phyloP scores from a whole-genome alignment of 345 rosid genomes.

The Populus euphratica region DNA sequence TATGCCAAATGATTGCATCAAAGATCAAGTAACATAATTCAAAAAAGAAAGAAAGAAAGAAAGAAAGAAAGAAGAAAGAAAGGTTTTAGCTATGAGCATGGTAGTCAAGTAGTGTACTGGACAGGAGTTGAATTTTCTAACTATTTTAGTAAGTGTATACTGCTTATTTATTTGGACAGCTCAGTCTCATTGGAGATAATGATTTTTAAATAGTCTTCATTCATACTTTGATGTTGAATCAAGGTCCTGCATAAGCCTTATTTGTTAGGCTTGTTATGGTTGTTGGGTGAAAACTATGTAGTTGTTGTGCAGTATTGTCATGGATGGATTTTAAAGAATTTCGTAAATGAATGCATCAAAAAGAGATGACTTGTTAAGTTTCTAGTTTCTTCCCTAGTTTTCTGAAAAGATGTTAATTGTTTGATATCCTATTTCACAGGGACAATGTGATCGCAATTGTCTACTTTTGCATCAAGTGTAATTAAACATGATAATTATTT shows the following conservation, averaged over 20 bases:
- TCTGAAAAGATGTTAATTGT: not conserved
- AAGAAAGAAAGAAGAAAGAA: no score
- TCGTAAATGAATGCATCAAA: not conserved
- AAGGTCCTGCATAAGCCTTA: not conserved
- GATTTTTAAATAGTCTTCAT: not conserved
- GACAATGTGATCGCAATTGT: not conserved
- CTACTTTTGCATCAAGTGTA: not conserved
- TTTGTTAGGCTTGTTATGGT: not conserved
- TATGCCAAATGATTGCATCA: not conserved
- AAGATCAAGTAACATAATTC: not conserved
- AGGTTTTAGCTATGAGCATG: not conserved
- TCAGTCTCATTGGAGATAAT: not conserved
- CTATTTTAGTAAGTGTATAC: not conserved
- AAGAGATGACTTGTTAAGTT: not conserved
- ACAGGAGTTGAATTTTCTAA: not conserved
- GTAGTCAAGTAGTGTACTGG: not conserved
- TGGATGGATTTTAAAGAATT: not conserved
- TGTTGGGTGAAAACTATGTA: not conserved
- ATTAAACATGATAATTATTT: not conserved
- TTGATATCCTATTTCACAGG: not conserved
- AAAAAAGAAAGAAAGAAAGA: not conserved
- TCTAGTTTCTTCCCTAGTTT: not conserved
- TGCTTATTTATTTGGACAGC: not conserved
- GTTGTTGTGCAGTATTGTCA: not conserved
- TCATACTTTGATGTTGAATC: not conserved